These are phyloP conservation scores for Solanum appendiculatum DNA, from an alignment of 257 asterid genomes.

Conservation along the genomic window DNA sequence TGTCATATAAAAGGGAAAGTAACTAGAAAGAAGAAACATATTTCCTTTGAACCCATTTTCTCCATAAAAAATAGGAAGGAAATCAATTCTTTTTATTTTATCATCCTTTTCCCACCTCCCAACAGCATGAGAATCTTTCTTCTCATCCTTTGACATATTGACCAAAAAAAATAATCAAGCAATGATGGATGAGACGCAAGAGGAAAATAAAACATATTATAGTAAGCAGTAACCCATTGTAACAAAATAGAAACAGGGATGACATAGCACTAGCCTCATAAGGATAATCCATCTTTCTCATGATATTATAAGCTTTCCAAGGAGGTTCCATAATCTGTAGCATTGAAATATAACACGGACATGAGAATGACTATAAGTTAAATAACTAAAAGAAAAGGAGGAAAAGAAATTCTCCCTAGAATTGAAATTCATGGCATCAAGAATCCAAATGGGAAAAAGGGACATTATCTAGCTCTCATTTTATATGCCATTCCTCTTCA, in stretches of 20 bases:
- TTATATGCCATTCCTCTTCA: not conserved
- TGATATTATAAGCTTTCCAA: slow-evolving; percentile 77
- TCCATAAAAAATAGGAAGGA: not conserved
- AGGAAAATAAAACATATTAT: not conserved
- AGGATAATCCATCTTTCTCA: slow-evolving; percentile 94
- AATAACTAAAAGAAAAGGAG: not conserved
- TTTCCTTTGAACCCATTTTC: not conserved
- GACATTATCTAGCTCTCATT: not conserved
- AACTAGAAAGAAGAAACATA: not conserved
- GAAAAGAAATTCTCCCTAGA: not conserved
- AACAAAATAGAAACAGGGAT: slow-evolving; percentile 2
- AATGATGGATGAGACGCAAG: not conserved
- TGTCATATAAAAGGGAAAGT: not conserved
- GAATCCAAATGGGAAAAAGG: not conserved
- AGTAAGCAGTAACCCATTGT: not conserved
- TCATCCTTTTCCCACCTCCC: not conserved
- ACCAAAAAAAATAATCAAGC: not conserved
- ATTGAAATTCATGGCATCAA: not conserved
- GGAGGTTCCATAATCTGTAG: slow-evolving; percentile 98
- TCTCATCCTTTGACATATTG: not conserved
- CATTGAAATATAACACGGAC: slow-evolving; percentile 7
- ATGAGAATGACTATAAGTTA: not conserved
- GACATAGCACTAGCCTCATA: slow-evolving; percentile 63
- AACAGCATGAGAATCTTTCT: not conserved
- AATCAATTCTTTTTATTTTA: not conserved